These are phyloP conservation scores for Alternaria ventricosa DNA, from an alignment of 2,329 filamentous ascomycete genomes.

Conservation along the genomic window DNA sequence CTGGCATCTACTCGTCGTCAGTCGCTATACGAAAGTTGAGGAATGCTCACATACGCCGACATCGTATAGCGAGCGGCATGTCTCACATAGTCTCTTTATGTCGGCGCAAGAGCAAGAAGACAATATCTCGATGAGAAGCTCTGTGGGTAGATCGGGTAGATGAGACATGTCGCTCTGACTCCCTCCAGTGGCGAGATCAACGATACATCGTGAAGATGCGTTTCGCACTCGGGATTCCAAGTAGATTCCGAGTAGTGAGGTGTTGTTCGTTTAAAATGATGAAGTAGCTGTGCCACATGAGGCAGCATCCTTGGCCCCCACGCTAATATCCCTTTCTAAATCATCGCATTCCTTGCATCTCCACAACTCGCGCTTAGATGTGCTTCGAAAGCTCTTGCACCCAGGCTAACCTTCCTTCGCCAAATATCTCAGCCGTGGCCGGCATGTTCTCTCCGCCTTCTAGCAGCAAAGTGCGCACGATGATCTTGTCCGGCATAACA, in stretches of 20 bases:
- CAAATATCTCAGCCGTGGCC: constrained; percentile 49
- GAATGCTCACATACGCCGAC: neutral
- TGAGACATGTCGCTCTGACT: neutral
- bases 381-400: constrained; percentile 31
- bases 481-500: constrained; percentile 49
- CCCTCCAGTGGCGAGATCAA: neutral
- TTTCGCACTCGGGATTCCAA: neutral
- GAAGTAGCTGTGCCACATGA: neutral
- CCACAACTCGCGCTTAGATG: neutral
- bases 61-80: neutral
- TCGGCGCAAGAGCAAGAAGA: neutral
- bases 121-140: neutral
- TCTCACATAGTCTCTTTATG: neutral
- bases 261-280: neutral
- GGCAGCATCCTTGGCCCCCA: neutral
- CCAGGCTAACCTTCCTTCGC: constrained; percentile 45
- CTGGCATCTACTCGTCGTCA: neutral
- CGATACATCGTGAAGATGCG: neutral
- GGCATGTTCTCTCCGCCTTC: constrained; percentile 46
- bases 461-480: constrained; percentile 49
- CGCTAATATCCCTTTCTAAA: neutral
- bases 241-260: neutral
- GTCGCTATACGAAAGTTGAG: neutral
- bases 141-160: neutral
- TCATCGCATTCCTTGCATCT: neutral